phyloP scores from a whole-genome alignment of 2,329 filamentous ascomycete genomes.

The Aaosphaeria pasadenensis region DNA sequence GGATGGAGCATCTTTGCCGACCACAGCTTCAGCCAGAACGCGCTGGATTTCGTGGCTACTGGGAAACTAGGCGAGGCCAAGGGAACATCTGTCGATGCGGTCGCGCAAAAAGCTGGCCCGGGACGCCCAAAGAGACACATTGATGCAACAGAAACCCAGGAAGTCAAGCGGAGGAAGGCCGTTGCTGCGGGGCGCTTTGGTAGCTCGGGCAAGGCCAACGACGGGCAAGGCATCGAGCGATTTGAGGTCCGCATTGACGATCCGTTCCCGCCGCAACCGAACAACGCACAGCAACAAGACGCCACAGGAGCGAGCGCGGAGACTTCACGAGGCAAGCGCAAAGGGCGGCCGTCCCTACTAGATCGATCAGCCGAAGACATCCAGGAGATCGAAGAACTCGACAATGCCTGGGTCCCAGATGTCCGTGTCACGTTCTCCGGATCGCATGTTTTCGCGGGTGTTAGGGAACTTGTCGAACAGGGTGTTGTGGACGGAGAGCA shows the following conservation, averaged over 20 bases:
- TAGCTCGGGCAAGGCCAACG: conserved; percentile 38
- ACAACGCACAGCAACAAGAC: conserved; percentile 4
- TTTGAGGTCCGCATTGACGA: conserved; percentile 52
- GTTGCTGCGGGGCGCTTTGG: conserved; percentile 71
- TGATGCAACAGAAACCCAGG: conserved; percentile 23
- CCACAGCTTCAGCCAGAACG: conserved; percentile 52
- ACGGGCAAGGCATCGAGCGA: conserved; percentile 44
- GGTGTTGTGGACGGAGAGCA: conserved; percentile 71
- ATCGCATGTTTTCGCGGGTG: conserved; percentile 74
- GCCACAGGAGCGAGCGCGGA: conserved; percentile 13
- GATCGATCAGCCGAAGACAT: conserved; percentile 30
- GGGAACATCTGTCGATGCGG: conserved; percentile 5
- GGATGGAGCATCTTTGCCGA: conserved; percentile 79
- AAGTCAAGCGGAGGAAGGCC: conserved; percentile 57
- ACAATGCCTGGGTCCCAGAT: conserved; percentile 52
- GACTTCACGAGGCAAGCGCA: conserved; percentile 15
- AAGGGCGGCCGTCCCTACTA: conserved; percentile 31
- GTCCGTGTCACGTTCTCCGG: conserved; percentile 70
- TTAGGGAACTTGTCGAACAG: conserved; percentile 73
- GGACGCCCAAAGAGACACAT: conserved; percentile 25
- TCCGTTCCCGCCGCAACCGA: conserved; percentile 27
- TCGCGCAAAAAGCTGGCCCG: conserved; percentile 15
- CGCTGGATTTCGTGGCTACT: conserved; percentile 45
- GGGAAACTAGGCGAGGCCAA: conserved; percentile 16
- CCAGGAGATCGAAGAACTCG: conserved; percentile 18